Conservation (phyloP, 2,329 filamentous ascomycete genomes). For the Metarhizium robertsii region DNA sequence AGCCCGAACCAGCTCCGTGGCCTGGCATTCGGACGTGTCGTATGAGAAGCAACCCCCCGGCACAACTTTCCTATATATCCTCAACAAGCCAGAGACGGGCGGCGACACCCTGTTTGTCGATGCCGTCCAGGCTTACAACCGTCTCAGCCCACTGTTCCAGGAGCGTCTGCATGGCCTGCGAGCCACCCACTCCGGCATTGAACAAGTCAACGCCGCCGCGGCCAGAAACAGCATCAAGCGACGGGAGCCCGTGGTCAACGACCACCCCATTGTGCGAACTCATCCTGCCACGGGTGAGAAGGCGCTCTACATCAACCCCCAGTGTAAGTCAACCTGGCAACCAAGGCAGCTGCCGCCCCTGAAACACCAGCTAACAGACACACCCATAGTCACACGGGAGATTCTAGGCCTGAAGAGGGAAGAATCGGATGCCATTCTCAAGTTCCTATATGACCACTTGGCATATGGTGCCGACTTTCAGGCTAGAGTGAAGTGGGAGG, state of each 20-base stretch:
- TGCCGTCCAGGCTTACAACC: conserved; percentile 69
- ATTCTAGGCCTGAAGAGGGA: conserved; percentile 82
- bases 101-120: conserved; percentile 82
- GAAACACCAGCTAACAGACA: background rate
- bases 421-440: conserved; percentile 67
- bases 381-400: conserved; percentile 56
- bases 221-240: conserved; percentile 60
- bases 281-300: conserved; percentile 81
- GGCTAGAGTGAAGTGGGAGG: conserved; percentile 66
- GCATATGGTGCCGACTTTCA: conserved; percentile 55
- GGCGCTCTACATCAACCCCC: conserved; percentile 71
- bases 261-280: conserved; percentile 71
- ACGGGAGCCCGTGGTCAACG: conserved; percentile 63
- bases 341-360: background rate
- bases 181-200: conserved; percentile 72
- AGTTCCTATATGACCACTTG: conserved; percentile 56
- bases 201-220: conserved; percentile 67
- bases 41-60: conserved; percentile 85
- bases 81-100: conserved; percentile 72
- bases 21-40: conserved; percentile 83
- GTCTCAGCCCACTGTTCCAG: conserved; percentile 70
- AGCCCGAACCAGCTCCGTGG: conserved; percentile 67
- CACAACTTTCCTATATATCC: conserved; percentile 79
- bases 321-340: conserved; percentile 47
- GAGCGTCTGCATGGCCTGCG: conserved; percentile 71